phyloP scores from a whole-genome alignment of 768 basidiomycete species.

The Russula compacta region DNA sequence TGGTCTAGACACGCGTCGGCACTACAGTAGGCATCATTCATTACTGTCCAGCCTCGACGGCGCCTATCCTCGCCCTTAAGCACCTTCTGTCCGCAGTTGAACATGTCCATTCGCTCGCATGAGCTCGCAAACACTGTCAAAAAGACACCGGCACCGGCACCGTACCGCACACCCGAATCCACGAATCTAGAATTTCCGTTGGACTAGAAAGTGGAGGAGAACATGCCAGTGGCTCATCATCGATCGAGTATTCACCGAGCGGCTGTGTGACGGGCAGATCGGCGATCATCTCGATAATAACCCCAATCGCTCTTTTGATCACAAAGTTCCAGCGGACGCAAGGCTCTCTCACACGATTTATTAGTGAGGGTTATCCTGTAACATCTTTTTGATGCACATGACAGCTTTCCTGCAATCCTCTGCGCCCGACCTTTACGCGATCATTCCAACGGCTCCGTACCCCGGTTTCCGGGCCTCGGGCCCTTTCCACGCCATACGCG shows the following conservation, averaged over 20 bases:
- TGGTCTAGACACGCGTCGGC: neutral
- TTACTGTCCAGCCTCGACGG: neutral
- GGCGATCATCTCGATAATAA: constrained; percentile 1
- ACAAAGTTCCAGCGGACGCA: neutral
- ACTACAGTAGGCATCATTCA: neutral
- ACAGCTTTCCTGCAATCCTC: neutral
- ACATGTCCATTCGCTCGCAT: neutral
- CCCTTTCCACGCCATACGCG: neutral
- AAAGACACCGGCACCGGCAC: neutral
- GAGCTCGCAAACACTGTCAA: neutral
- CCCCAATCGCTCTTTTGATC: neutral
- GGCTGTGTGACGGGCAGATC: constrained; percentile 3
- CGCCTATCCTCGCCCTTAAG: neutral
- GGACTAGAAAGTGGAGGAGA: neutral
- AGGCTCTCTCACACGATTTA: neutral
- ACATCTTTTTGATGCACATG: neutral
- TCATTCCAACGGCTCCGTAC: neutral
- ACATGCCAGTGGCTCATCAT: neutral
- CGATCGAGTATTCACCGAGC: neutral
- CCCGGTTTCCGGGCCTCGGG: neutral
- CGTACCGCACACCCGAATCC: neutral
- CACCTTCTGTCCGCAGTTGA: neutral
- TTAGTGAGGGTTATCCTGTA: neutral
- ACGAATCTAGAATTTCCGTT: neutral
- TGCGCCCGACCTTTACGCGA: neutral